Evolutionary conservation across 352 stramenopile species (phyloP), one percentile per base, ranked within the genome.

Genomic region (Hyaloperonospora brassicae): DNA sequence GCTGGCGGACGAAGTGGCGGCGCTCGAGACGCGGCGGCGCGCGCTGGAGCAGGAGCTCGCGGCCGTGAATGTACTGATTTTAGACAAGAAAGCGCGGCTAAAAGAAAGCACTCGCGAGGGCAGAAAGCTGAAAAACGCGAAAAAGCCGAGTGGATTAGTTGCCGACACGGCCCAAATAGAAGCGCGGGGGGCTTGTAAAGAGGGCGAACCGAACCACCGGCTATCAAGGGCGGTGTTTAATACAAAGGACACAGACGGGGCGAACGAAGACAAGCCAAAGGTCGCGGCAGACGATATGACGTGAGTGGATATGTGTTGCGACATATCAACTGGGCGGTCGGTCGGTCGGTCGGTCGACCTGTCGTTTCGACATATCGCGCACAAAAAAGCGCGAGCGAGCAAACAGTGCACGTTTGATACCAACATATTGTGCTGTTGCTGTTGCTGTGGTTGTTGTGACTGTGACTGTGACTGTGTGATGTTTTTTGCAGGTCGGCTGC

Each of bases 31-130:
- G 46, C 72, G 82, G 41, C 76, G 76, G 21, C 47, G 61, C 21
- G 46, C 40, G 12, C 64, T 73, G 24, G 50, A 69, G 41, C 39
- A 66, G 23, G 78, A 88, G 61, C 64, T 88, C 17, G 50, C 51
- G 12, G 61, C 66, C 22, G 66, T 88, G 36, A 68, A 86, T 40
- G 48, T 47, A 44, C 66, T 88, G 17, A 86, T 92, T 50, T 52
- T 69, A 34, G 64, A 72, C 38, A 92, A 92, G 55, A 66, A 92
- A 54, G 60, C 62, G 27, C 59, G 86, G 23, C 66, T 91, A 25
- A 47, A 72, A 36, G 71, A 74, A 25, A 70, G 52, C 24, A 87
- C 81, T 55, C 73, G 49, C 21, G 47, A 64, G 12, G 54, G 58
- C 21, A 55, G 59, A 12, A 74, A 79, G 53, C 76, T 69, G 58